A percentile compares a stretch with the other conserved stretches of the same genome.
phyloP scores from a whole-genome alignment of 148 eudicot species.

The Hydrangea macrophylla region DNA sequence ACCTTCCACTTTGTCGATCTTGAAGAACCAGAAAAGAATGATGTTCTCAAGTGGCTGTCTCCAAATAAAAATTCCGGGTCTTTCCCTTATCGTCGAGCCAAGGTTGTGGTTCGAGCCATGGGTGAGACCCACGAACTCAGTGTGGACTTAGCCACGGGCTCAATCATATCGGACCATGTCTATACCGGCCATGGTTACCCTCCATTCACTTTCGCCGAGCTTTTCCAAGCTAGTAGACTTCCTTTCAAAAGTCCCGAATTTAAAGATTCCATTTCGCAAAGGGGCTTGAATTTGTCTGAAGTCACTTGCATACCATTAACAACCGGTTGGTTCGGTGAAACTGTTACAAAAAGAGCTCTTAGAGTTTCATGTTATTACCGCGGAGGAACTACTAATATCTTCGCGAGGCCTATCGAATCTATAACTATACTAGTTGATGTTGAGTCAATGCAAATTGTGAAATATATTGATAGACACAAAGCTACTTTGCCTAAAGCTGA shows the following conservation, averaged over 20 bases:
- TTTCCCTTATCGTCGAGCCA: constrained; percentile 56
- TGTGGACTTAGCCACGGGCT: constrained; percentile 38
- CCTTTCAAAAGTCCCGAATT: constrained; percentile 35
- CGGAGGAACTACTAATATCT: constrained; percentile 59
- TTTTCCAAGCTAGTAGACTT: constrained; percentile 44
- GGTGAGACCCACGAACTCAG: constrained; percentile 54
- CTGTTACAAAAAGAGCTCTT: constrained; percentile 39
- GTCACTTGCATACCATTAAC: constrained; percentile 69
- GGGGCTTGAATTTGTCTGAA: constrained; percentile 64
- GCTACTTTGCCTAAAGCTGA: constrained; percentile 54
- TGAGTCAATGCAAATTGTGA: constrained; percentile 35
- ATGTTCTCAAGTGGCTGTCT: too few species aligned
- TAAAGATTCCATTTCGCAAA: constrained; percentile 37
- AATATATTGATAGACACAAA: constrained; percentile 36
- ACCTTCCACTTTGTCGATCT: too few species aligned
- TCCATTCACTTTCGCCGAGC: constrained; percentile 52
- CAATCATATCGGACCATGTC: constrained; percentile 41
- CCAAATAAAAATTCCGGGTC: constrained; percentile 10
- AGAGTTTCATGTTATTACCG: constrained; percentile 65
- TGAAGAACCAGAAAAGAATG: too few species aligned
- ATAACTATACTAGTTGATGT: constrained; percentile 52
- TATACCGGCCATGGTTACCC: constrained; percentile 67
- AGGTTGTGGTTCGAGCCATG: constrained; percentile 55
- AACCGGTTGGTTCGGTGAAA: constrained; percentile 80
- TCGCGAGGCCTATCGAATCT: constrained; percentile 77